phyloP scores from a whole-genome alignment of 176 grass and related monocot species.

The Cenchrus purpureus region DNA sequence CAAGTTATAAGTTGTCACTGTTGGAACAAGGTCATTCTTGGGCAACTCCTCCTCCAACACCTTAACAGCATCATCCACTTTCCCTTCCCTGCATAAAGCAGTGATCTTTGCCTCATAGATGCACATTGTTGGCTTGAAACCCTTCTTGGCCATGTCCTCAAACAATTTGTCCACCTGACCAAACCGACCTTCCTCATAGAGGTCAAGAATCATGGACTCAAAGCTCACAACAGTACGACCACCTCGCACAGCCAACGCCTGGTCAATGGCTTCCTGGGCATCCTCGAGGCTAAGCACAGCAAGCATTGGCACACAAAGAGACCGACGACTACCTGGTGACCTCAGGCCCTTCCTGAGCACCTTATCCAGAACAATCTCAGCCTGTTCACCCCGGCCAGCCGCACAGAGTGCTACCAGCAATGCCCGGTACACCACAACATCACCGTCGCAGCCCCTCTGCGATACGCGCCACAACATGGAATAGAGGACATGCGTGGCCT shows the following conservation, averaged over 20 bases:
- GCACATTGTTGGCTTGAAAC: constrained; percentile 58
- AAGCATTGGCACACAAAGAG: constrained; percentile 69
- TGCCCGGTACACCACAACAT: constrained; percentile 62
- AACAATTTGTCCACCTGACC: constrained; percentile 66
- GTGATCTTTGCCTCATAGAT: constrained; percentile 64
- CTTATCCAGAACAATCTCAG: constrained; percentile 69
- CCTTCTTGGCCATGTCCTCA: constrained; percentile 65
- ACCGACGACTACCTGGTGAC: constrained; percentile 48
- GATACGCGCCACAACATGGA: constrained; percentile 78
- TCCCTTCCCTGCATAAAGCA: constrained; percentile 62
- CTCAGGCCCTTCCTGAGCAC: constrained; percentile 77
- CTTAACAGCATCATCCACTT: constrained; percentile 50
- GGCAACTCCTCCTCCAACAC: constrained; percentile 67
- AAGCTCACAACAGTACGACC: constrained; percentile 60
- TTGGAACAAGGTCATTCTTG: constrained; percentile 60
- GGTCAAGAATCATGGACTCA: constrained; percentile 50
- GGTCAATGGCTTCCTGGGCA: constrained; percentile 62
- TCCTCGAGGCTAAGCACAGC: constrained; percentile 57
- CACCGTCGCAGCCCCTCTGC: constrained; percentile 60
- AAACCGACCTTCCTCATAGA: constrained; percentile 62
- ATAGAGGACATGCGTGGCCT: constrained; percentile 73
- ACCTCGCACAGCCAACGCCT: constrained; percentile 52
- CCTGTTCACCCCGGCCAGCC: constrained; percentile 50
- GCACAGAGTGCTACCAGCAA: constrained; percentile 68
- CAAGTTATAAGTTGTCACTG: constrained; percentile 66